Evolutionary conservation across 495 filamentous ascomycete genomes (phyloP), one percentile per base, ranked within the genome.

Genomic region (Penicillium canariense): DNA sequence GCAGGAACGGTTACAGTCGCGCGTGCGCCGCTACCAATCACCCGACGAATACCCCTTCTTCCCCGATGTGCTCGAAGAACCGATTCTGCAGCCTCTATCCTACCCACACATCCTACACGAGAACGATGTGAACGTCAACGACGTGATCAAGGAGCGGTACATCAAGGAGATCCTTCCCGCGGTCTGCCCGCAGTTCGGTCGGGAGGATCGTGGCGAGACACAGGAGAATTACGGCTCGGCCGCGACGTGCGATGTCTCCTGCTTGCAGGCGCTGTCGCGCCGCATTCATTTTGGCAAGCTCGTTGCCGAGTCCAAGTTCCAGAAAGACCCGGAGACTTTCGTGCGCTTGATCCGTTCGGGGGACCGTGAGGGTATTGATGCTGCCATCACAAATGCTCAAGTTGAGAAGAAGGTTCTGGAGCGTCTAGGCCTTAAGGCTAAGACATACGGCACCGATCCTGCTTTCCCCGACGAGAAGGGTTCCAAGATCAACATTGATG

Each of bases 41-140:
- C 95, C 94, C 10, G 95, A 99, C 75, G 94, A 99, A 74, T 94
- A 97, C 71, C 88, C 95, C 11, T 99, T 97, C 85, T 99, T 97
- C 77, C 89, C 90, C 2, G 84, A 89, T 8, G 85, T 80, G 4
- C 76, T 97, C 15, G 84, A 91, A 64, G 77, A 78, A 38, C 91
- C 94, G 8, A 87, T 99, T 49, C 79, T 99, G 2, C 82, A 87
- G 45, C 88, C 90, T n/a, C 80, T 99, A 32, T 62, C 88, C 66
- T 99, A 97, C 78, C 95, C 95, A 0, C 76, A 81, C 64, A 91
- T 97, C 58, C 81, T 99, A n/a, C 87, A 97, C 73, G 79, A 84
- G 23, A 99, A 97, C 76, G 77, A 86, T 68, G 90, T 99, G 61
- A 92, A 93, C 72, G 85, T 96, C 69, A 97, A 97, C 78, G 77